Evolutionary conservation across 2,329 filamentous ascomycete genomes (phyloP).

Genomic region (Scedosporium apiospermum): DNA sequence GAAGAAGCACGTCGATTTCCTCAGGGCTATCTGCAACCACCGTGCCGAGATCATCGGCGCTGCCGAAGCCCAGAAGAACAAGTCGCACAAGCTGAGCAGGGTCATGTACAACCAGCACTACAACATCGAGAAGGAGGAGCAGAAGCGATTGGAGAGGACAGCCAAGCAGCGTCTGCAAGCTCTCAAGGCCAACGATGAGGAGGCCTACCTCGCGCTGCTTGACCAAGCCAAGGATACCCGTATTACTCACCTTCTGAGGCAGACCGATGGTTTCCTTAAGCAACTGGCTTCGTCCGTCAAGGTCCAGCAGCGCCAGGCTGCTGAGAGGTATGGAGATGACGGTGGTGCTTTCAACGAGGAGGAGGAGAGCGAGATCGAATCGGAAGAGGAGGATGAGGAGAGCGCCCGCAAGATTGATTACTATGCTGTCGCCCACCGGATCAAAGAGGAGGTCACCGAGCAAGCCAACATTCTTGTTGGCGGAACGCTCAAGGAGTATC

Average conservation of each 20-base stretch:
- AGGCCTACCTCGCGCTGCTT: slow-evolving; percentile 94
- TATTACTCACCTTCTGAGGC: slow-evolving; percentile 92
- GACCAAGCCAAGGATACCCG: slow-evolving; percentile 98
- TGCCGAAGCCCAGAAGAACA: slow-evolving; percentile 57
- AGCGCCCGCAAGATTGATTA: slow-evolving; percentile 84
- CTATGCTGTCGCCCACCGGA: slow-evolving; percentile 93
- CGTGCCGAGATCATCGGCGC: slow-evolving; percentile 65
- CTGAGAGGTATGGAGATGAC: slow-evolving; percentile 67
- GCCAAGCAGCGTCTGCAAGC: slow-evolving; percentile 99
- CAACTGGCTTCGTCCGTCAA: slow-evolving; percentile 93
- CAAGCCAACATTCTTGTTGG: slow-evolving; percentile 85
- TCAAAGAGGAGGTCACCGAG: slow-evolving; percentile 81
- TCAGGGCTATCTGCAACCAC: slow-evolving; percentile 78
- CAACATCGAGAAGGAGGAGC: slow-evolving; percentile 97
- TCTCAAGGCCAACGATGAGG: slow-evolving; percentile 97
- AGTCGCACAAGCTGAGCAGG: slow-evolving; percentile 77
- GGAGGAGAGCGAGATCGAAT: slow-evolving; percentile 57
- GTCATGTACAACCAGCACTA: slow-evolving; percentile 86
- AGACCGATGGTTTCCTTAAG: slow-evolving; percentile 95
- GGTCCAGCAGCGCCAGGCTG: slow-evolving; percentile 77
- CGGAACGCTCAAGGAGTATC: slow-evolving; percentile 91
- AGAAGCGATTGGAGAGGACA: slow-evolving; percentile 94
- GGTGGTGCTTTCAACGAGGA: slow-evolving; percentile 39
- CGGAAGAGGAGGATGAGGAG: slow-evolving; percentile 60
- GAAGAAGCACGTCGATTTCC: slow-evolving; percentile 91